Evolutionary conservation across 306 rosid genomes (phyloP).

Genomic region (Canavalia ensiformis): DNA sequence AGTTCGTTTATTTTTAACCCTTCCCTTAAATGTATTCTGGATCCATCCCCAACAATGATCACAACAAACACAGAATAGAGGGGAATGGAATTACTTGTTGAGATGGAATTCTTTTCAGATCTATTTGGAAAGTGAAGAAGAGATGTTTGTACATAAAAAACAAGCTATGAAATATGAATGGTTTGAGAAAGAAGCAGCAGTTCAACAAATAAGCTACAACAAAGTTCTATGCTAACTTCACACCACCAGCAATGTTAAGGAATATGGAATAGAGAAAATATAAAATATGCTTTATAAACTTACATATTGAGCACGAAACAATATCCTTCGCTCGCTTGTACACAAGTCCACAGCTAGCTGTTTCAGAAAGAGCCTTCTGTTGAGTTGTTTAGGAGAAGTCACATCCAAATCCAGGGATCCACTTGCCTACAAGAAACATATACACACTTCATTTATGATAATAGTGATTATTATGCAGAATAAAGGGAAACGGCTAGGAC

Average conservation of each 20-base stretch:
- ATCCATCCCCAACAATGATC: background rate
- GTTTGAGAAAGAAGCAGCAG: conserved; percentile 20
- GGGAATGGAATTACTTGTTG: conserved; percentile 7
- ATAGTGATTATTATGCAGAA: background rate
- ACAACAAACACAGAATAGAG: background rate
- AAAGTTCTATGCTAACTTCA: conserved; percentile 6
- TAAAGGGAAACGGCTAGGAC: background rate
- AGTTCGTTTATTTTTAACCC: background rate
- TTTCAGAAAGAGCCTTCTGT: conserved; percentile 84
- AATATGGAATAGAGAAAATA: conserved; percentile 8
- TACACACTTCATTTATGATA: conserved; percentile 25
- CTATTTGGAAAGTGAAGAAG: conserved; percentile 8
- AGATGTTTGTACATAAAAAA: background rate
- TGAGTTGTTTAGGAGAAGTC: conserved; percentile 92
- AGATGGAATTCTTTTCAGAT: background rate
- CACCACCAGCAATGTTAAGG: background rate
- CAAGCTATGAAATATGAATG: background rate
- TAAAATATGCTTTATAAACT: conserved; percentile 46
- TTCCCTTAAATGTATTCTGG: background rate
- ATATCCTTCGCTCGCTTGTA: conserved; percentile 82
- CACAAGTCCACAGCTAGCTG: conserved; percentile 92
- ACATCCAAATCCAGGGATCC: conserved; percentile 95
- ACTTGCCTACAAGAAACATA: conserved; percentile 70
- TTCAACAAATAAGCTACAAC: conserved; percentile 28
- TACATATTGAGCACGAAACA: conserved; percentile 93